Percentiles rank a stretch among this genome's conserved stretches.
phyloP scores from a whole-genome alignment of 192 early-diverging fungal species.

The Coemansia sp. region DNA sequence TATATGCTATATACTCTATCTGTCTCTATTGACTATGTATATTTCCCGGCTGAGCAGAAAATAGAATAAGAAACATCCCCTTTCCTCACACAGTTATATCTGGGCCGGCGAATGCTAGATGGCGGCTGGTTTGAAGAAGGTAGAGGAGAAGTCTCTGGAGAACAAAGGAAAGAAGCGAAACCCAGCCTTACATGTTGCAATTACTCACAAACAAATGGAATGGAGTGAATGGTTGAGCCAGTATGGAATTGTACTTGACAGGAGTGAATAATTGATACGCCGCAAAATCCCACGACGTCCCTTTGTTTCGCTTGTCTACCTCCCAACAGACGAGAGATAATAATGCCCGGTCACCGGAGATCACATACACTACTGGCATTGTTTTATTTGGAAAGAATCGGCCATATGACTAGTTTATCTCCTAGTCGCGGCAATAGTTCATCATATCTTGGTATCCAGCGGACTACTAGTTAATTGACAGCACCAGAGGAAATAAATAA shows the following conservation, averaged over 20 bases:
- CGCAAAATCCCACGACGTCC: not conserved
- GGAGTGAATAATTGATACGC: not conserved
- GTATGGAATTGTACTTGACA: not conserved
- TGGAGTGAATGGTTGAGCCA: no score
- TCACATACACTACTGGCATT: not conserved
- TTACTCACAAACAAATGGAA: not conserved
- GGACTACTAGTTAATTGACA: no score
- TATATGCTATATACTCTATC: no score
- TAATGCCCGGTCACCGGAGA: not conserved
- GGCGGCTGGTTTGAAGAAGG: no score
- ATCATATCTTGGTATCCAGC: not conserved
- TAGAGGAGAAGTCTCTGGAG: no score
- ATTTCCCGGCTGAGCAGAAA: no score
- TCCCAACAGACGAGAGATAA: not conserved
- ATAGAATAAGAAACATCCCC: no score
- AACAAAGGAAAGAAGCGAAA: no score
- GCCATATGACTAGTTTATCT: not conserved
- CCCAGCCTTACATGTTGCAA: not conserved
- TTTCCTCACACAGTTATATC: no score
- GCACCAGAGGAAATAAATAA: not conserved
- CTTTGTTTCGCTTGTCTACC: not conserved
- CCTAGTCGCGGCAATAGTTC: not conserved
- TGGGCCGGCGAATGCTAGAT: no score
- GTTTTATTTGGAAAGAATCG: no score
- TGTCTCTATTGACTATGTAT: no score